Base-by-base conservation (phyloP, 768 basidiomycete genomes). In the Serendipita sp. region DNA sequence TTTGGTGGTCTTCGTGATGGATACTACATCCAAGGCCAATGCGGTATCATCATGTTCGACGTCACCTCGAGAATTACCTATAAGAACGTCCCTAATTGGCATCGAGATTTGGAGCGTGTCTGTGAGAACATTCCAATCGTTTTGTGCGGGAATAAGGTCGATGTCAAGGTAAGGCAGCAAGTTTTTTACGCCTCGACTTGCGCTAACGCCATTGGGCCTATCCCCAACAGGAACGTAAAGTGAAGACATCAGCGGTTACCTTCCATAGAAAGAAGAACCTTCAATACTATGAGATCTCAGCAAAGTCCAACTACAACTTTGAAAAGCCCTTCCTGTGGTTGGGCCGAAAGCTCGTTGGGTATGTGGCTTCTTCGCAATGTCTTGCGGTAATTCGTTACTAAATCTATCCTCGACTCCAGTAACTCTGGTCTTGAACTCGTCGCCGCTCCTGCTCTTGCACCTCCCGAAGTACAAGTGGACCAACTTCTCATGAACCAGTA, bases 211-310 rank as follows among this genome's bases (percentile, higher is more conserved):
- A 23, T 23, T 23, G 23, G 23, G 23, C 18, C 18, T 63, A 31
- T 55, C 34, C 44, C 29, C 34, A 52, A 27, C 71, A 97, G 95
- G 96, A 99, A 77, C 92, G 96, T 67, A 99, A 99, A 83, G 96
- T 99, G 69, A 99, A 98, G 82, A 98, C 95, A 27, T 91, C 91
- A 62, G 85, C 87, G 46, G 96, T 99, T 66, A 99, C 96, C 50
- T 99, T 99, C 87, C 96, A 98, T 82, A 83, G 96, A 73, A 99
- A 99, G 90, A 99, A 99, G 83, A 97, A 95, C 77, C 82, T 99
- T 62, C 96, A 98, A 74, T 99, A 99, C 80, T 99, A 94, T 74
- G 96, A 99, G 73, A 98, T 99, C 69, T 98, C 96, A 0, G 96
- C 96, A 63, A 99, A 99, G 78, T 97, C 94, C 52, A 99, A 99